Base-by-base conservation (phyloP, 2,329 filamentous ascomycete species). In the Madurella mycetomatis region DNA sequence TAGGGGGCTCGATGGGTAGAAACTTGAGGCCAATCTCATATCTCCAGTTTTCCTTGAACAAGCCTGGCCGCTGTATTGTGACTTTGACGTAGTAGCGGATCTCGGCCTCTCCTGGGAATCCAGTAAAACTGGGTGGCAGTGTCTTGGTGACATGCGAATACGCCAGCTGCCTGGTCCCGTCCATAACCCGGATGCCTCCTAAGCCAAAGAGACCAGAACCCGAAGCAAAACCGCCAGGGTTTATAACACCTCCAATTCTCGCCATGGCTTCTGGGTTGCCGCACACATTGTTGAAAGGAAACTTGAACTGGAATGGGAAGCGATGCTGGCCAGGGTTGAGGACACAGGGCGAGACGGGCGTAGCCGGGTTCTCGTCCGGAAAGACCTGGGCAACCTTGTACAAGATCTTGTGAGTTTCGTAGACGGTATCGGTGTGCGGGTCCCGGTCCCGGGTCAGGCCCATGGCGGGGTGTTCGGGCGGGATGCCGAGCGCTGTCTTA, bases 11-110 rank as follows among this genome's bases (percentile, higher is more conserved):
- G 62, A 97, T 92, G 4, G 94, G 94, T 39, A 96, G 79, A 68
- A 99, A 94, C 55, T 89, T 92, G 72, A 96, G 87, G 37, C 85
- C 83, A 37, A 79, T 66, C 58, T 81, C 75, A 59, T 78, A 77
- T 17, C 92, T 79, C 70, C 90, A 88, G 65, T 96, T 96, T 72
- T 96, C 91, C 67, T 92, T 92, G 71, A 95, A 90, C 55, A 96
- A 79, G 13, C 88, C 86, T 0, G 91, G 90, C n/a, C 91, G 80
- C 65, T 91, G 89, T 5, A 97, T 85, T 0, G 94, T 97, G n/a
- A 88, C 90, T 70, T 99, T 99, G 67, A 97, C 80, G 68, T 89
- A 99, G 72, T 99, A 99, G 62, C 86, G 82, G 56, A 97, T 92
- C 71, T 96, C 91, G 18, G 92, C 92, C 69, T 92, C 84, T 32